phyloP scores from a whole-genome alignment of 495 filamentous ascomycete species.

The Penicillium cinerascens region DNA sequence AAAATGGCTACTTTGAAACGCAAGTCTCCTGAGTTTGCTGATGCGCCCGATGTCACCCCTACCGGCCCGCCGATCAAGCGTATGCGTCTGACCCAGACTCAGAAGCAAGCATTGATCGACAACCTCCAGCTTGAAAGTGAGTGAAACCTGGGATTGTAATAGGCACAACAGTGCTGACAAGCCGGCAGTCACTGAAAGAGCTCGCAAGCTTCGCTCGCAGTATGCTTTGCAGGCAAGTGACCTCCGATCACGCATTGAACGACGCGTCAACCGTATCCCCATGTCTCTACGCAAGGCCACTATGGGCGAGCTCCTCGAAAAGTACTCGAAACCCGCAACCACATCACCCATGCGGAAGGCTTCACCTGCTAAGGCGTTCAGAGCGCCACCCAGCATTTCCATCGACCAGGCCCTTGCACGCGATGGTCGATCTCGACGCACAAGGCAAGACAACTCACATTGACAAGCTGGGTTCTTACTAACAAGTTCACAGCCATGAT shows the following conservation, averaged over 20 bases:
- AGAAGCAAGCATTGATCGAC: constrained; percentile 87
- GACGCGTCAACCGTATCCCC: constrained; percentile 92
- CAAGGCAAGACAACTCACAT: constrained; percentile 50
- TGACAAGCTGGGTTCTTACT: background rate
- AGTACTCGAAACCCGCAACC: constrained; percentile 39
- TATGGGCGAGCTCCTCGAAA: constrained; percentile 76
- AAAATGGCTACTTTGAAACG: constrained; percentile 60
- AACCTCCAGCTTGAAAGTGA: constrained; percentile 91
- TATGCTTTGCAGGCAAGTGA: constrained; percentile 84
- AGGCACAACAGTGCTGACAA: background rate
- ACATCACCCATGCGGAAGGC: constrained; percentile 28
- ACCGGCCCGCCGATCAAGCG: constrained; percentile 58
- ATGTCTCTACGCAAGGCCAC: constrained; percentile 70
- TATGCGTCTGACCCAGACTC: constrained; percentile 64
- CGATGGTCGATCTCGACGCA: constrained; percentile 51
- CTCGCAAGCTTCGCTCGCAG: constrained; percentile 84
- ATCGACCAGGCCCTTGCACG: constrained; percentile 29
- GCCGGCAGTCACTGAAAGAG: constrained; percentile 77
- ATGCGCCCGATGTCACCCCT: constrained; percentile 39
- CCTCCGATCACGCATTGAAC: constrained; percentile 81
- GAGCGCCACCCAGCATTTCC: constrained; percentile 29
- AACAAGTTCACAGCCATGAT: constrained; percentile 50
- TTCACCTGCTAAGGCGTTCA: constrained; percentile 30
- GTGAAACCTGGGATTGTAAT: constrained; percentile 19
- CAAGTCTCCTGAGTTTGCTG: constrained; percentile 51